Percentiles rank a stretch among this genome's conserved stretches.
Conservation (phyloP, 768 basidiomycete species). For the Suillus alpinus region DNA sequence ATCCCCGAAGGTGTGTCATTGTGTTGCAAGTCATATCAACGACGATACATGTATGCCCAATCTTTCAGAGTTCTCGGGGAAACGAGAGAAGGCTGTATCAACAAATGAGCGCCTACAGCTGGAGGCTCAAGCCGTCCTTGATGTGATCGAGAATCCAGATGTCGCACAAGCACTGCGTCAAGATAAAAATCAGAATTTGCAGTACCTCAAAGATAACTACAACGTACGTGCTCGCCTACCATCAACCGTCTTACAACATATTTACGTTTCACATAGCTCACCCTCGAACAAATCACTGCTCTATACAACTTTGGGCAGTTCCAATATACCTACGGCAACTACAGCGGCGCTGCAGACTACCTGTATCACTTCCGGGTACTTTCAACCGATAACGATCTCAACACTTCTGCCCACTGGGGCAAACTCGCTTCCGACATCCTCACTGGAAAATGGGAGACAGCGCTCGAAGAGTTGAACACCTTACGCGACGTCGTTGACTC, state of each 20-base stretch:
- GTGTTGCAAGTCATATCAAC: background rate
- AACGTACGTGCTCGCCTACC: conserved; percentile 48
- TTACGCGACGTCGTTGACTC: conserved; percentile 92
- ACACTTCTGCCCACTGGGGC: conserved; percentile 97
- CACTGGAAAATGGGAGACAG: conserved; percentile 92
- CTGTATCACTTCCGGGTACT: conserved; percentile 98
- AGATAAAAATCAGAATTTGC: conserved; percentile 96
- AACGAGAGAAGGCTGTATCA: conserved; percentile 77
- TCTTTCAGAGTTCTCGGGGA: conserved; percentile 73
- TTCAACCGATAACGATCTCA: conserved; percentile 89
- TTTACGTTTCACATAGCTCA: conserved; percentile 55
- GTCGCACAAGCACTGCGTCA: conserved; percentile 92
- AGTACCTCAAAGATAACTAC: conserved; percentile 92
- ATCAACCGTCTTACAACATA: conserved; percentile 6
- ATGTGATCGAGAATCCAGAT: conserved; percentile 96
- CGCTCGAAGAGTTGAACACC: conserved; percentile 91
- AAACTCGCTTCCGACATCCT: conserved; percentile 97
- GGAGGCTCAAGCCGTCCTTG: conserved; percentile 89
- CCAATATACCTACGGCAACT: conserved; percentile 98
- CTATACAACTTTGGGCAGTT: conserved; percentile 98
- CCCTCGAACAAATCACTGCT: conserved; percentile 90
- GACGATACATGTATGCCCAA: background rate
- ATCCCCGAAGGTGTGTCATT: conserved; percentile 59
- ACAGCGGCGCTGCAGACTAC: conserved; percentile 95
- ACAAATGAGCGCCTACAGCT: conserved; percentile 83